These are phyloP conservation scores for Hypomontagnella submonticulosa DNA, from an alignment of 495 filamentous ascomycete genomes.

Conservation along the genomic window DNA sequence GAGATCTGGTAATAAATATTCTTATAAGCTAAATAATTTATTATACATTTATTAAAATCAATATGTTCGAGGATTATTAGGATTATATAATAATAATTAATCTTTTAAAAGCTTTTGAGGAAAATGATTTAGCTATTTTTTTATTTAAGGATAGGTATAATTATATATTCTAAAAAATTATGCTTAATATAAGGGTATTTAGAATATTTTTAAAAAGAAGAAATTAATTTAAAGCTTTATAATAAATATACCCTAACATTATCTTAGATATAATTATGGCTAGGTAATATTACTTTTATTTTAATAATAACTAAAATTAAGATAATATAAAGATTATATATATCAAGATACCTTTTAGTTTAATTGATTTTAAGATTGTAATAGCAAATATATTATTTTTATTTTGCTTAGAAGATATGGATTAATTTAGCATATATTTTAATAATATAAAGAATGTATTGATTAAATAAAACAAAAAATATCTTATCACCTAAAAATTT, in stretches of 20 bases:
- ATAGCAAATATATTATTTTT: neutral
- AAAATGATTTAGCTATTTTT: no score
- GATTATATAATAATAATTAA: no score
- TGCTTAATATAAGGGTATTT: no score
- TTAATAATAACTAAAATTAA: neutral
- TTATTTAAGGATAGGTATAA: no score
- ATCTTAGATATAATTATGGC: neutral
- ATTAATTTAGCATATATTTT: conserved; percentile 1
- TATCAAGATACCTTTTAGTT: neutral
- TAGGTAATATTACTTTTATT: neutral
- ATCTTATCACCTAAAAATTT: neutral
- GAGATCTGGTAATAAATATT: no score
- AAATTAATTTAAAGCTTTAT: neutral
- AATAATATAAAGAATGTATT: conserved; percentile 7
- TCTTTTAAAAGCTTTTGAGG: no score
- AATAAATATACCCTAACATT: no score
- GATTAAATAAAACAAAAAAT: conserved; percentile 2
- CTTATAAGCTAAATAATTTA: no score
- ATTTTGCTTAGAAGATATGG: conserved; percentile 6
- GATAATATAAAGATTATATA: neutral
- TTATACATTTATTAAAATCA: no score
- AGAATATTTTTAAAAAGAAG: no score
- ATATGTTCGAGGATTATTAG: no score
- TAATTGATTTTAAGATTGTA: neutral
- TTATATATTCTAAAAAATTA: no score